Conservation (phyloP, 495 filamentous ascomycete genomes). For the Penicillium simplicissimum region DNA sequence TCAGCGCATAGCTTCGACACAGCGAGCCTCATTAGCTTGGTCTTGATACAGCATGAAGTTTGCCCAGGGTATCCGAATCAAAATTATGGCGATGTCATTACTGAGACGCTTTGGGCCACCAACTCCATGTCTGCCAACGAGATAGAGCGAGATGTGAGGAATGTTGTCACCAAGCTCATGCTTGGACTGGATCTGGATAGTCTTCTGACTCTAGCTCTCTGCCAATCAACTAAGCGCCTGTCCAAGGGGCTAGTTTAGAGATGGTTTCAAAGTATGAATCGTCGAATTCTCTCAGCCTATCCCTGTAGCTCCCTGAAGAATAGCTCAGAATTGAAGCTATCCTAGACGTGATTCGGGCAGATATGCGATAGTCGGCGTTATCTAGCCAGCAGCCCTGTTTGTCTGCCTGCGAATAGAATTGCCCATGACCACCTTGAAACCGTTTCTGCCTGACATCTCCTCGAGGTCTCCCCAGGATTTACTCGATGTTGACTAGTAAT, state of each 20-base stretch:
- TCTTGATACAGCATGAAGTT: background rate
- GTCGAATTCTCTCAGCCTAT: background rate
- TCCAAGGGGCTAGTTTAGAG: background rate
- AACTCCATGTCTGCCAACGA: background rate
- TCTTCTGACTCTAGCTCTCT: background rate
- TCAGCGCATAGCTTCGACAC: constrained; percentile 3
- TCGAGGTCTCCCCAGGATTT: background rate
- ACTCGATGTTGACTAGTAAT: background rate
- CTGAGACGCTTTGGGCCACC: background rate
- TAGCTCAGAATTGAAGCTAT: background rate
- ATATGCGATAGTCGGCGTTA: background rate
- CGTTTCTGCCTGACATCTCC: background rate
- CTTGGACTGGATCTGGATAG: background rate
- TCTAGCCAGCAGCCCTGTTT: background rate
- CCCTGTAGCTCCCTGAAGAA: background rate
- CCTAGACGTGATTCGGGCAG: background rate
- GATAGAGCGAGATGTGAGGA: background rate
- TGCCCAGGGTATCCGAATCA: background rate
- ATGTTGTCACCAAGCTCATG: background rate
- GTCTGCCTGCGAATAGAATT: background rate
- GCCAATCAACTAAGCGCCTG: background rate
- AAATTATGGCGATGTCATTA: background rate
- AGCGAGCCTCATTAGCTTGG: background rate
- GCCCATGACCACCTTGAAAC: background rate
- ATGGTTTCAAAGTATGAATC: background rate